Conservation (phyloP, 192 early-diverging fungal species). For the Podila epigama region DNA sequence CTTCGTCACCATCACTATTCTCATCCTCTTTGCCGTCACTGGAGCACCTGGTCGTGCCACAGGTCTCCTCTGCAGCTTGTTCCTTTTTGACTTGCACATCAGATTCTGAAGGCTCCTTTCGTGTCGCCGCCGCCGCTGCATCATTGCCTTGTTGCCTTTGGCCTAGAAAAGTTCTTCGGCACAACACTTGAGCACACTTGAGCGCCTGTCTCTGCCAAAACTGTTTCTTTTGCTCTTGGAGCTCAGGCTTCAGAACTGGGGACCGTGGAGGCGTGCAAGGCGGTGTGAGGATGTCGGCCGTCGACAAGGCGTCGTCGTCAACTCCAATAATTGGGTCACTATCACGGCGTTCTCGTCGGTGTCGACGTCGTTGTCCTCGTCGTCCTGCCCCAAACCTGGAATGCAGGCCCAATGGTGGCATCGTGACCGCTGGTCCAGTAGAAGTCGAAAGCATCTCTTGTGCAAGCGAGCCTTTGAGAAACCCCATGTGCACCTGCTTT, state of each 20-base stretch:
- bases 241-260: slow-evolving; percentile 16
- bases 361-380: not conserved
- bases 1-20: not conserved
- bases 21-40: not conserved
- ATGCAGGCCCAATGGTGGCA: not conserved
- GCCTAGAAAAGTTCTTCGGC: not conserved
- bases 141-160: too few relatives aligned
- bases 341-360: slow-evolving; percentile 1
- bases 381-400: not conserved
- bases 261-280: slow-evolving; percentile 42
- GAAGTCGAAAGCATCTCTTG: slow-evolving; percentile 33
- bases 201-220: slow-evolving; percentile 15
- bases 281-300: slow-evolving; percentile 28
- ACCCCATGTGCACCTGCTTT: slow-evolving; percentile 44
- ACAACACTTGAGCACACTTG: not conserved
- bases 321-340: not conserved
- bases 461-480: slow-evolving; percentile 38
- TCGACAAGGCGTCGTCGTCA: not conserved
- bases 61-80: not conserved
- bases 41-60: too few relatives aligned
- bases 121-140: too few relatives aligned
- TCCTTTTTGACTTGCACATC: not conserved
- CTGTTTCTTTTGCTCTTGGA: not conserved
- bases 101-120: not conserved
- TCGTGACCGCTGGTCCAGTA: not conserved